Evolutionary conservation across 2,329 filamentous ascomycete species (phyloP).

Genomic region (Penicillium italicum): DNA sequence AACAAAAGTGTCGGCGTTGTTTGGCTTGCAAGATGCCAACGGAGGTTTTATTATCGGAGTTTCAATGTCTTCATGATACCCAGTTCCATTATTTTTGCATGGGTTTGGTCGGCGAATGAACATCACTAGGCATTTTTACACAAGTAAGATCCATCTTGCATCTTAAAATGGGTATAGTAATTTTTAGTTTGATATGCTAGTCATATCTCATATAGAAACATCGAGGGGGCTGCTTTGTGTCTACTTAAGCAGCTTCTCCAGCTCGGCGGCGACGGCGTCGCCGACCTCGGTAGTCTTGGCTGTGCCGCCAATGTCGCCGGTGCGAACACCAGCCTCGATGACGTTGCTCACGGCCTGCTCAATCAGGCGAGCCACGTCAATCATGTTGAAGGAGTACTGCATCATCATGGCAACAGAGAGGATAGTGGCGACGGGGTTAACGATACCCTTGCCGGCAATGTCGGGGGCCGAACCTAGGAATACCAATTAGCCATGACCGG

Average conservation of each 20-base stretch:
- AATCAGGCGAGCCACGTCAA: slow-evolving; percentile 59
- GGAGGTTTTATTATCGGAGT: slow-evolving; percentile 8
- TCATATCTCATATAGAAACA: slow-evolving; percentile 26
- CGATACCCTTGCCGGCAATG: slow-evolving; percentile 85
- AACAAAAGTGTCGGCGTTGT: slow-evolving; percentile 2
- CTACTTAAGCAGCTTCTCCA: slow-evolving; percentile 63
- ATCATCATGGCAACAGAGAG: slow-evolving; percentile 95
- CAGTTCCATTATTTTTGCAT: slow-evolving; percentile 7
- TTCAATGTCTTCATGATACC: slow-evolving; percentile 22
- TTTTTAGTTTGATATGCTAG: slow-evolving; percentile 20
- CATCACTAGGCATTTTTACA: background rate
- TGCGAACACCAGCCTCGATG: slow-evolving; percentile 74
- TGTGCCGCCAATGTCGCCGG: slow-evolving; percentile 78
- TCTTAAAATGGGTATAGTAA: slow-evolving; percentile 23
- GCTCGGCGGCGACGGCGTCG: slow-evolving; percentile 72
- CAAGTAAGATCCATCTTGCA: background rate
- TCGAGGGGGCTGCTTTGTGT: slow-evolving; percentile 3
- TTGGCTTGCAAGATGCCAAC: background rate
- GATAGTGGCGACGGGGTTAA: slow-evolving; percentile 89
- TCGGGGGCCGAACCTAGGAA: slow-evolving; percentile 76
- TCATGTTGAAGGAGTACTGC: slow-evolving; percentile 81
- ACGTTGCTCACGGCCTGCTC: slow-evolving; percentile 46
- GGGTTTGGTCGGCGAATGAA: background rate
- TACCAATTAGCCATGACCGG: background rate
- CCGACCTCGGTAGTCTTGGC: slow-evolving; percentile 74